Evolutionary conservation across 202 grass and related monocot species (phyloP).

Genomic region (Digitaria exilis): DNA sequence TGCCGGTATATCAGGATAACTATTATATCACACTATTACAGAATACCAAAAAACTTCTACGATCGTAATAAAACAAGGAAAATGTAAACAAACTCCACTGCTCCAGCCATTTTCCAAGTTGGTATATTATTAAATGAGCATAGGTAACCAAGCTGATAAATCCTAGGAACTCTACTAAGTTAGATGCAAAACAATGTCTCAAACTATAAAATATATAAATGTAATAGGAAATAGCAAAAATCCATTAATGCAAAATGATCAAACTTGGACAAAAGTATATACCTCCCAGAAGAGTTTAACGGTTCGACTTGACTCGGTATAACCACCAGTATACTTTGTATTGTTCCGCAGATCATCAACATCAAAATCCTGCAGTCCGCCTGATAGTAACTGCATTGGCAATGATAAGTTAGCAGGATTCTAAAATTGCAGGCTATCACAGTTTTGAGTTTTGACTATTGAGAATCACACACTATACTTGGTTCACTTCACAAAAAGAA

Average conservation of each 20-base stretch:
- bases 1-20: not conserved
- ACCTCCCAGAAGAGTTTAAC: conserved; percentile 99
- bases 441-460: not conserved
- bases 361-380: conserved; percentile 81
- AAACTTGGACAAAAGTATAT: conserved; percentile 24
- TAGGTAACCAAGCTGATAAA: conserved; percentile 6
- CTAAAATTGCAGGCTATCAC: not conserved
- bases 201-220: not conserved
- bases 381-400: conserved; percentile 83
- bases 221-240: conserved; percentile 4
- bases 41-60: not conserved
- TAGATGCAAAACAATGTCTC: not conserved
- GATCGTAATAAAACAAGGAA: not conserved
- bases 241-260: conserved; percentile 18
- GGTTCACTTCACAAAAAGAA: not conserved
- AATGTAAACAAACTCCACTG: not conserved
- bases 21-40: conserved; percentile 1
- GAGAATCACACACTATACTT: not conserved
- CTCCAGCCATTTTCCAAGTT: not conserved
- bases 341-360: conserved; percentile 85
- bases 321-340: conserved; percentile 97
- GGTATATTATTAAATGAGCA: not conserved
- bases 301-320: conserved; percentile 84
- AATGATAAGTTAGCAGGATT: conserved; percentile 38
- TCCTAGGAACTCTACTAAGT: not conserved